Evolutionary conservation across 352 stramenopile species (phyloP), one percentile per base, ranked within the genome.

Genomic region (Pythium plurisporium): DNA sequence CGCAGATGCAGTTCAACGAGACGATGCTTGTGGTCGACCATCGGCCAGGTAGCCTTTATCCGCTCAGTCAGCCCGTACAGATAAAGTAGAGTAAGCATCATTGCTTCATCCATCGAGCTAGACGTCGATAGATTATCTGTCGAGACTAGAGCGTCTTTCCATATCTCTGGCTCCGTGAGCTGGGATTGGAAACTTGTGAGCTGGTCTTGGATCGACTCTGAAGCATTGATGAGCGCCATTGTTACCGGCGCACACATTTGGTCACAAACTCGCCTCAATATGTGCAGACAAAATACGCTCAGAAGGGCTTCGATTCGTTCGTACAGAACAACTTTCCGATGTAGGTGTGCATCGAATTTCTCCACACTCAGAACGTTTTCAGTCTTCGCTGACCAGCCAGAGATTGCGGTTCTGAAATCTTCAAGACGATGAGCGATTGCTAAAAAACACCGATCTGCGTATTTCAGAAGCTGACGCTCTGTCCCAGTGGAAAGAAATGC

Each of bases 241-340:
- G 31, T 70, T 12, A 61, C 56, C 47, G 45, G 55, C 9, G 26
- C 43, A 19, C 74, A 72, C 36, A 89, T 70, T 41, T 84, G 74
- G 34, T 79, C 73, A 45, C 73, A 87, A 5, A 87, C 59, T 22
- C 67, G 65, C 10, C 64, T 53, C 43, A 89, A 42, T 8, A 76
- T 70, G 26, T 89, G 72, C 34, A 89, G 37, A 43, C 74, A 83
- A 46, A 86, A 89, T 8, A 74, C 73, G 4, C 69, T 75, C n/a
- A 87, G 19, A 23, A 86, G 57, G 0, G 60, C 44, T 41, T 89
- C 79, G 34, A 87, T 59, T 5, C 54, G 44, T 14, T 70, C 67
- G 36, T 69, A 76, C n/a, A 69, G 19, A 1, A 36, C 44, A 19
- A 69, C 27, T 26, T 69, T 69, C 7, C 50, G 55, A 11, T 69